A percentile compares a stretch with the other conserved stretches of the same genome.
Conservation (phyloP, 139 green algal species). For the Eudorina sp. region DNA sequence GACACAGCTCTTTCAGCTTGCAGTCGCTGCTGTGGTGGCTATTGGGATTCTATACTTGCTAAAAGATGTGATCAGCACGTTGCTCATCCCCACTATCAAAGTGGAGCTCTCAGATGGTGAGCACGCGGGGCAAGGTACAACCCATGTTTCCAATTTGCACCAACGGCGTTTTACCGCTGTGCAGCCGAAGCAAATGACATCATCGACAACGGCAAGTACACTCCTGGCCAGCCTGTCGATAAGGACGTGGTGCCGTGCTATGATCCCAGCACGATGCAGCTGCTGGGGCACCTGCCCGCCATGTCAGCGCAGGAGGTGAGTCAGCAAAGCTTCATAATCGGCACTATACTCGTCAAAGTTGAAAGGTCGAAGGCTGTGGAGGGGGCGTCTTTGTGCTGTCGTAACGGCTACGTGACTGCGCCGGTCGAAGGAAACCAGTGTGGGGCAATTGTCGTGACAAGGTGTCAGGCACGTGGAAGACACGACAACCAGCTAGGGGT, state of each 20-base stretch:
- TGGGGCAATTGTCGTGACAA: no score
- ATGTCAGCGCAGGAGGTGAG: constrained; percentile 80
- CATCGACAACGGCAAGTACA: constrained; percentile 56
- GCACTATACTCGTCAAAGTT: no score
- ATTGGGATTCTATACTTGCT: constrained; percentile 12
- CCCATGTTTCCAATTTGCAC: no score
- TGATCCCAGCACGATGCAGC: constrained; percentile 90
- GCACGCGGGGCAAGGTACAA: background rate
- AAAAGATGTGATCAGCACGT: constrained; percentile 27
- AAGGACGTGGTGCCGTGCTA: constrained; percentile 78
- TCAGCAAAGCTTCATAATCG: background rate
- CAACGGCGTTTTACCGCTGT: background rate
- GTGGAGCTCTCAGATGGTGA: constrained; percentile 43
- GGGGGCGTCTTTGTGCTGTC: no score
- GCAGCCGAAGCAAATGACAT: constrained; percentile 53
- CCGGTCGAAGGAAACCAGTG: no score
- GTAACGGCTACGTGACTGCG: background rate
- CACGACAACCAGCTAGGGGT: no score
- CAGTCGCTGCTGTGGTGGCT: constrained; percentile 2
- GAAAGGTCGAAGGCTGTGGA: no score
- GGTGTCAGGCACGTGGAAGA: no score
- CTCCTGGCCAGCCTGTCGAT: constrained; percentile 55
- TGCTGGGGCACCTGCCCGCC: constrained; percentile 86
- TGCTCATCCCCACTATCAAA: constrained; percentile 50
- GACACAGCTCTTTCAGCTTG: constrained; percentile 33